Base-by-base conservation (phyloP, 345 rosid species). In the Geranium rotundifolium region DNA sequence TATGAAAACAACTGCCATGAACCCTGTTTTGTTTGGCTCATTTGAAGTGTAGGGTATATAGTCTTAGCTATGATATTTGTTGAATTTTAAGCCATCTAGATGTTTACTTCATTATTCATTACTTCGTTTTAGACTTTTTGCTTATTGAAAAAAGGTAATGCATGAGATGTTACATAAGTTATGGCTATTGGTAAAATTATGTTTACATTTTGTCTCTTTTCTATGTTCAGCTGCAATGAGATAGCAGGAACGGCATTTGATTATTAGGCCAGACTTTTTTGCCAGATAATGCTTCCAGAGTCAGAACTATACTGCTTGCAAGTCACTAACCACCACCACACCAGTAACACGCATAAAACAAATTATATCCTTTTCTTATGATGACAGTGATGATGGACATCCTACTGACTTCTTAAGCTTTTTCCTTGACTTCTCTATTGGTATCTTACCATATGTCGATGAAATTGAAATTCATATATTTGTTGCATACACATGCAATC, bases 341-440 rank as follows among this genome's bases (percentile, higher is more conserved):
- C 29, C 41, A 34, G 41, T 34, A 34, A 34, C 41, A 34, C 41
- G 3, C 10, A 34, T 8, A 34, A 23, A 4, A 34, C 41, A 34
- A 34, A 34, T 34, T 34, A 41, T 56, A 56, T 54, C 12, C 7
- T 30, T 14, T 31, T 58, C 57, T 50, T 66, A 29, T 20, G 60
- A 39, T 15, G 56, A 29, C 50, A 50, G 58, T 52, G 39, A 29
- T 19, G 62, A 65, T 66, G 66, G 50, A 29, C 61, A 16, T 63
- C 17, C 29, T 31, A 64, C 70, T 67, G 77, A 76, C 72, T 69
- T 72, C 60, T 55, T 56, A 68, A 23, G n/a, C 34, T 23, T 66
- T 57, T 60, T 10, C 50, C 29, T 66, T 67, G 75, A 67, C 75
- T 73, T 67, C 20, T 17, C 29, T 56, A 57, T 57, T 66, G 62